Evolutionary conservation across 257 asterid genomes (phyloP).

Genomic region (Forsythia viridissima): DNA sequence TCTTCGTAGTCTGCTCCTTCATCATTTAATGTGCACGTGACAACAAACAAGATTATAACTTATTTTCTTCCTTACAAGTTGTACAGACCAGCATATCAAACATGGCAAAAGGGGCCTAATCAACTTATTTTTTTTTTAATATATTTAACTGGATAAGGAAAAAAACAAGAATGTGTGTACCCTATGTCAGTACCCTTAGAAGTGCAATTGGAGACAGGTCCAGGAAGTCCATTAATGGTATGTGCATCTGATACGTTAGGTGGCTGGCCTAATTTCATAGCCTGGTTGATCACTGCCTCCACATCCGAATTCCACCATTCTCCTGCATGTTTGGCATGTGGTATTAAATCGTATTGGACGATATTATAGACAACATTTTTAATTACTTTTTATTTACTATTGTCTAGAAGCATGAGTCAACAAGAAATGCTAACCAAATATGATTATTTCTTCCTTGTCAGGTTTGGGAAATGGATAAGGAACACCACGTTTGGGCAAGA

Average conservation of each 20-base stretch:
- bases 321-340: conserved; percentile 21
- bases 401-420: not conserved
- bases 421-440: conserved; percentile 45
- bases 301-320: conserved; percentile 48
- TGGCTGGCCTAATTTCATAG: conserved; percentile 29
- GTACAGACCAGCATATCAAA: not conserved
- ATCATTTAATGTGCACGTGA: not conserved
- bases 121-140: not conserved
- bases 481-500: conserved; percentile 55
- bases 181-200: conserved; percentile 46
- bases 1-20: no score
- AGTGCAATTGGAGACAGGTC: conserved; percentile 66
- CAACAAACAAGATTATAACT: not conserved
- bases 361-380: not conserved
- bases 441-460: conserved; percentile 54
- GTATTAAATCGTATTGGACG: not conserved
- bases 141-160: not conserved
- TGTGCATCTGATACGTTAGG: conserved; percentile 41
- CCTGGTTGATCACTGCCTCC: conserved; percentile 41
- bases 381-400: not conserved
- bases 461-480: conserved; percentile 81
- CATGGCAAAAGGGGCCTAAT: no score
- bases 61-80: not conserved
- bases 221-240: conserved; percentile 60
- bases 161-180: not conserved